Evolutionary conservation across 495 filamentous ascomycete genomes (phyloP).

Genomic region (Aspergillus heteromorphus): DNA sequence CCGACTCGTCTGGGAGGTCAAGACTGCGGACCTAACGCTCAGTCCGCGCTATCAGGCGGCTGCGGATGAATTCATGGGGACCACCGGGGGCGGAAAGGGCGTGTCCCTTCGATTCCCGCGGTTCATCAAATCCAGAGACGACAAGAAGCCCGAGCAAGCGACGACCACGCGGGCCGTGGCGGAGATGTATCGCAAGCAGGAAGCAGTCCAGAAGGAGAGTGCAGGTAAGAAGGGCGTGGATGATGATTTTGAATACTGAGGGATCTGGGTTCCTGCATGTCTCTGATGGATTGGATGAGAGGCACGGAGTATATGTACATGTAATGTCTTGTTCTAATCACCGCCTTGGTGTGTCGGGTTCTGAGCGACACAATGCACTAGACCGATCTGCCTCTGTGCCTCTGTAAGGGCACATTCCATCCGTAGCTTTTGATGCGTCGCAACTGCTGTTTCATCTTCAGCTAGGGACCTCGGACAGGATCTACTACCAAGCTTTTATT

Average conservation of each 20-base stretch:
- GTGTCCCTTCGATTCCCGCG: constrained; percentile 85
- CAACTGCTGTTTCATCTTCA: not conserved
- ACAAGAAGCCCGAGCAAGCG: constrained; percentile 91
- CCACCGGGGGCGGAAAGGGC: constrained; percentile 67
- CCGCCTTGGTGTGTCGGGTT: not conserved
- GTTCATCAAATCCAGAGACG: constrained; percentile 83
- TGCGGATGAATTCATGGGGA: constrained; percentile 51
- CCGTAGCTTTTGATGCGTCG: not conserved
- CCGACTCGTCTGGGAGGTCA: constrained; percentile 92
- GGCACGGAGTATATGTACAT: not conserved
- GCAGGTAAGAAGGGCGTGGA: constrained; percentile 78
- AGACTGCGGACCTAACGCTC: constrained; percentile 89
- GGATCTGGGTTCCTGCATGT: not conserved
- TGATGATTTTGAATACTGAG: constrained; percentile 96
- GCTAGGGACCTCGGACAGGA: not conserved
- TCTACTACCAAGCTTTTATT: too few species aligned
- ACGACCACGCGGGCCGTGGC: constrained; percentile 78
- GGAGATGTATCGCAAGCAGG: constrained; percentile 96
- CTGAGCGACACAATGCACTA: not conserved
- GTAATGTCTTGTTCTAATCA: not conserved
- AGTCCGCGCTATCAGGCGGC: constrained; percentile 86
- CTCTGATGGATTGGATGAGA: not conserved
- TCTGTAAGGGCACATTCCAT: not conserved
- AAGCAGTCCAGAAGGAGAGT: constrained; percentile 60
- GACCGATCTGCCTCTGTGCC: not conserved